phyloP scores from a whole-genome alignment of 2,329 filamentous ascomycete genomes.

The Fusarium burgessii region DNA sequence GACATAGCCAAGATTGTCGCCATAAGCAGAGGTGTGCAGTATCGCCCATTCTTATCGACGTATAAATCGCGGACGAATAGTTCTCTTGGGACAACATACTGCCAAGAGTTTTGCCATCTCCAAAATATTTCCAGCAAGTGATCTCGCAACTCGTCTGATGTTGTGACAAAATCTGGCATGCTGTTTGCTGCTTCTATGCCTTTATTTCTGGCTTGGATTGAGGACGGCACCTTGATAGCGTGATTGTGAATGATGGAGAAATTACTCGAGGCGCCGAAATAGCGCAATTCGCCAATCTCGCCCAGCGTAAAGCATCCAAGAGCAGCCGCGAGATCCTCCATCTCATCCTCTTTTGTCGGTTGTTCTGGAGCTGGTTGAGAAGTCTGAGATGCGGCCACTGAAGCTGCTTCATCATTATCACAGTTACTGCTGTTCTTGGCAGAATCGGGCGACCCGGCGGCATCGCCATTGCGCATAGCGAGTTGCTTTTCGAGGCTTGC shows the following conservation, averaged over 20 bases:
- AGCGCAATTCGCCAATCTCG: constrained; percentile 11
- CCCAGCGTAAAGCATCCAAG: constrained; percentile 12
- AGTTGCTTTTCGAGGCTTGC: constrained; percentile 4
- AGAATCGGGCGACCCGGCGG: constrained; percentile 1
- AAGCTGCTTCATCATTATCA: not conserved
- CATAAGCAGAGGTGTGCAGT: not conserved
- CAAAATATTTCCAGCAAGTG: not conserved
- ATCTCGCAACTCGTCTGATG: constrained; percentile 8
- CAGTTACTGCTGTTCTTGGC: not conserved
- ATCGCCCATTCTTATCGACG: not conserved
- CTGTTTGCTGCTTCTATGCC: not conserved
- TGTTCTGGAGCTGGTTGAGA: not conserved
- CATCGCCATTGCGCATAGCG: not conserved
- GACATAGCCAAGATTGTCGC: not conserved
- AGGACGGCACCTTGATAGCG: constrained; percentile 7
- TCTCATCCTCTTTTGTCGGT: not conserved
- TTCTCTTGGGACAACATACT: constrained; percentile 9
- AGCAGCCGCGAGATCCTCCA: constrained; percentile 2
- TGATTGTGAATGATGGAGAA: constrained; percentile 17
- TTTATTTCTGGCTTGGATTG: not conserved
- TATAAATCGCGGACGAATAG: constrained; percentile 5
- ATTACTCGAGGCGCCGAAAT: constrained; percentile 13
- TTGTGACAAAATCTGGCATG: not conserved
- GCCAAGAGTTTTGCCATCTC: constrained; percentile 18
- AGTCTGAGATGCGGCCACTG: not conserved